Evolutionary conservation across 805 yeast species (phyloP), one percentile per base, ranked within the genome.

Genomic region (Maudiozyma serrabonitensis): DNA sequence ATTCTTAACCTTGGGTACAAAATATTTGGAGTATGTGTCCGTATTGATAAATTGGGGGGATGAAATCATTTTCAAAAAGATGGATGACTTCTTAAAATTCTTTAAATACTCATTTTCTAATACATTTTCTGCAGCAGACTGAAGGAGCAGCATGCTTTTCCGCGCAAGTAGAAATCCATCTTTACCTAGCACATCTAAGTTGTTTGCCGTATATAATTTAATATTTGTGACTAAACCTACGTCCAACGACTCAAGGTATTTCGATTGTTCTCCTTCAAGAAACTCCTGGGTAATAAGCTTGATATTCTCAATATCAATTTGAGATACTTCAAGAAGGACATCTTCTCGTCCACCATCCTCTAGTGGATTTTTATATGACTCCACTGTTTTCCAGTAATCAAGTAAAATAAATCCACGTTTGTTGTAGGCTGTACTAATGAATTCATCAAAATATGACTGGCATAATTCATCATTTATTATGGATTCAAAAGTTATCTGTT

Each of bases 341-440:
- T 66, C 69, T 3, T 64, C 64, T 31, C 57, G 55, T n/a, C 49
- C 55, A 3, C 70, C 63, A 53, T 69, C 69, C 50, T 76, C 84
- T 16, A 89, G 63, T 0, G 96, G 95, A 45, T 84, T 84, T 56
- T 80, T 79, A 38, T 87, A 74, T 0, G 76, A 71, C 52, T 87
- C 84, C 2, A 87, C 82, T 2, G 78, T 74, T 4, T 76, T 61
- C 87, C 89, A 85, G 52, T 79, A 80, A 42, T 81, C 81, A 4
- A 87, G 58, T 28, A 81, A 59, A 4, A 54, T 46, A 4, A 41
- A 19, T 2, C 59, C 59, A 25, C 49, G 47, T 6, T 39, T 28
- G 12, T 52, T 40, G 8, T 51, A 28, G 15, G 41, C 37, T 19
- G 45, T 35, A 2, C 18, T 13, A 11, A 62, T 41, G 45, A 41